These are phyloP conservation scores for Blumeria hordei DNA, from an alignment of 2,329 filamentous ascomycete species.

Conservation along the genomic window DNA sequence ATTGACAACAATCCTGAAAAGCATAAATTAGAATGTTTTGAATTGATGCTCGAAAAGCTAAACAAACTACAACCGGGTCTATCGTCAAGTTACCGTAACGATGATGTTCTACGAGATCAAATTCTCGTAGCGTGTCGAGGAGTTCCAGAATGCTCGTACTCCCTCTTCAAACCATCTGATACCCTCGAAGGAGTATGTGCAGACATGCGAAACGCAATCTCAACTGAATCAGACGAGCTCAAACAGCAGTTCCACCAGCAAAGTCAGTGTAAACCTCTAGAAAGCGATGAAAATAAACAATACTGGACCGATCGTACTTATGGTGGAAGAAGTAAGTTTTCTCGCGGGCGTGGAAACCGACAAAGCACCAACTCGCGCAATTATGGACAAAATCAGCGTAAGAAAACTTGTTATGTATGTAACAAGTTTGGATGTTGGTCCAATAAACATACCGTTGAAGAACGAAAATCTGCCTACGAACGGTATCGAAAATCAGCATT, in stretches of 20 bases:
- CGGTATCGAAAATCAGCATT: not conserved
- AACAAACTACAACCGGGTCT: not conserved
- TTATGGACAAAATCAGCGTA: not conserved
- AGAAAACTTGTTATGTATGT: not conserved
- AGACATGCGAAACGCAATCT: not conserved
- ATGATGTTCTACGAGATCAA: not conserved
- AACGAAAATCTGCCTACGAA: not conserved
- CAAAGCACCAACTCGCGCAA: not conserved
- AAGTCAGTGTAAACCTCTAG: not conserved
- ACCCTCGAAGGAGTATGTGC: not conserved
- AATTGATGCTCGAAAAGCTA: not conserved
- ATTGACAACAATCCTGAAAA: not conserved
- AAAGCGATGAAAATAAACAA: not conserved
- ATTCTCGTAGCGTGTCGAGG: not conserved
- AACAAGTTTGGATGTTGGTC: not conserved
- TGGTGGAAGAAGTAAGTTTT: not conserved
- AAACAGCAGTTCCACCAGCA: not conserved
- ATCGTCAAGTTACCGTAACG: not conserved
- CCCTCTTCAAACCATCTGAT: not conserved
- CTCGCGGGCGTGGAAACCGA: not conserved
- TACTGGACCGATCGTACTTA: not conserved
- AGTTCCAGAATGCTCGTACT: not conserved
- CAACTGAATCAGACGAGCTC: not conserved
- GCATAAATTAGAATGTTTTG: not conserved
- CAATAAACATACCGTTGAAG: not conserved